phyloP scores from a whole-genome alignment of 2,329 filamentous ascomycete genomes.

The Claviceps sp. region DNA sequence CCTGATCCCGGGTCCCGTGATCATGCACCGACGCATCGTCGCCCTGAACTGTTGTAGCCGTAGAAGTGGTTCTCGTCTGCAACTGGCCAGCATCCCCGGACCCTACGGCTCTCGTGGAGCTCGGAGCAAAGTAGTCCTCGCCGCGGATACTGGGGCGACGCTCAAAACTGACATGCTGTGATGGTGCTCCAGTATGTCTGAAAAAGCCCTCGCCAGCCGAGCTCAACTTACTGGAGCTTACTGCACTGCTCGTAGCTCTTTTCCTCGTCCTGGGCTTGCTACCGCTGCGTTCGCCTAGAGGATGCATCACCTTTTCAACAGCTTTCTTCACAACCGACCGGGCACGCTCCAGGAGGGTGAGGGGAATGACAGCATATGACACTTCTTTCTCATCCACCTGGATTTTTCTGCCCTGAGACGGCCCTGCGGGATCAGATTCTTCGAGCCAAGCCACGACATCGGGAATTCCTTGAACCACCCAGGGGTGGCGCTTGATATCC shows the following conservation, averaged over 20 bases:
- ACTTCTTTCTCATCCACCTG: constrained; percentile 87
- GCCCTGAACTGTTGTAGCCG: constrained; percentile 12
- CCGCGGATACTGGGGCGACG: constrained; percentile 40
- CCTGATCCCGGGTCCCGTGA: constrained; percentile 8
- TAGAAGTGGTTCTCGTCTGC: constrained; percentile 12
- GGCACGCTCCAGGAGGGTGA: constrained; percentile 76
- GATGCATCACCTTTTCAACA: constrained; percentile 49
- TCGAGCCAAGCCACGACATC: constrained; percentile 78
- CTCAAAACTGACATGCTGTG: constrained; percentile 39
- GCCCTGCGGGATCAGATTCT: constrained; percentile 73
- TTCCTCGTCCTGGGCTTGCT: constrained; percentile 31
- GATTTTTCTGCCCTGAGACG: constrained; percentile 70
- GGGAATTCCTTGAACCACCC: constrained; percentile 69
- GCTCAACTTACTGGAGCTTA: constrained; percentile 26
- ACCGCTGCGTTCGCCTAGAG: constrained; percentile 44
- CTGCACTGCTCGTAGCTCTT: constrained; percentile 47
- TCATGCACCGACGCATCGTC: constrained; percentile 20
- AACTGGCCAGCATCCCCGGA: constrained; percentile 14
- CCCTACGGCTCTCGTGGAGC: constrained; percentile 18
- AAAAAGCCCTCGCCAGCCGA: constrained; percentile 43
- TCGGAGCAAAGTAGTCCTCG: constrained; percentile 39
- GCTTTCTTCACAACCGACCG: constrained; percentile 63
- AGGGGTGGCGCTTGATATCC: constrained; percentile 88
- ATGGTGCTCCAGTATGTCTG: constrained; percentile 32
- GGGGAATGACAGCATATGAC: constrained; percentile 76